Percentiles rank a stretch among this genome's conserved stretches.
These are phyloP conservation scores for Straminergon stramineum DNA, from an alignment of 225 moss, liverwort and hornwort genomes.

Conservation along the genomic window DNA sequence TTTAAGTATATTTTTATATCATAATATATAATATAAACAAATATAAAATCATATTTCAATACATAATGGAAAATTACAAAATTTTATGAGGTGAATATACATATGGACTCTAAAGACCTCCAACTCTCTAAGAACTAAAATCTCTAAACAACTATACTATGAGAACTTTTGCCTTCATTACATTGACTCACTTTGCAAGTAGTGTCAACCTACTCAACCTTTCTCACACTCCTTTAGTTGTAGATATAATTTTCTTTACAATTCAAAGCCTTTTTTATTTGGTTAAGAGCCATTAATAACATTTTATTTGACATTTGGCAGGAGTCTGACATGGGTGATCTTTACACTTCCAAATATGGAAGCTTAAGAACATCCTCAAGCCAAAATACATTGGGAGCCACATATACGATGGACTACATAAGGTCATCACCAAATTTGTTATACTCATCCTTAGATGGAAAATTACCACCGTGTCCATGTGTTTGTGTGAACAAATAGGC, in stretches of 20 bases:
- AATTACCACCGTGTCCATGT: background rate
- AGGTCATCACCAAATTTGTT: background rate
- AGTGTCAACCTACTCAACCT: background rate
- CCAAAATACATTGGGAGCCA: background rate
- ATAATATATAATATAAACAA: background rate
- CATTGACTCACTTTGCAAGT: background rate
- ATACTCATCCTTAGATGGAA: background rate
- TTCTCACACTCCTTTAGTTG: background rate
- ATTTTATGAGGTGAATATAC: background rate
- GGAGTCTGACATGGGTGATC: background rate
- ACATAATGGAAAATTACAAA: background rate
- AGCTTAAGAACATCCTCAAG: background rate
- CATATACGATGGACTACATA: background rate
- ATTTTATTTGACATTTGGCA: background rate
- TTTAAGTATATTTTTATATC: too few relatives aligned
- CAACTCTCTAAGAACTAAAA: too few relatives aligned
- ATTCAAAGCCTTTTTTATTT: background rate
- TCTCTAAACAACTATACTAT: background rate
- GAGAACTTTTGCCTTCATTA: background rate
- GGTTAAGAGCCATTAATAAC: background rate
- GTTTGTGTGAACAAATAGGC: background rate
- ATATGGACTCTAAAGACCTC: fast-evolving
- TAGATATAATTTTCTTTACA: background rate
- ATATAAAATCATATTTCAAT: background rate
- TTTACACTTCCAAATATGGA: background rate